Percentiles rank a stretch among this genome's conserved stretches.
phyloP scores from a whole-genome alignment of 495 filamentous ascomycete genomes.

The Aspergillus sclerotiicarbonarius region DNA sequence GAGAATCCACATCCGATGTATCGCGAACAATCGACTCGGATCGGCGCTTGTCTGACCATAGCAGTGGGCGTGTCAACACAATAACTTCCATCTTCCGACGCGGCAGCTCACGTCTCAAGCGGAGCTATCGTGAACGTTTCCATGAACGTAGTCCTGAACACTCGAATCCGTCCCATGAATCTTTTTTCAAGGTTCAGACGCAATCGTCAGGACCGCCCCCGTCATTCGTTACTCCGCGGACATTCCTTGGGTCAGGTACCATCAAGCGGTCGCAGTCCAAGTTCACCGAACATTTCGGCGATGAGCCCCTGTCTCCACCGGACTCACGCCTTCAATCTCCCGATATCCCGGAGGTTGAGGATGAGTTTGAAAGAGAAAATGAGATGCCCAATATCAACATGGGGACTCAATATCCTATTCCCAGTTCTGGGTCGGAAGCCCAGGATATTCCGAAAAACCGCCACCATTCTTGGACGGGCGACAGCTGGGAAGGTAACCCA shows the following conservation, averaged over 20 bases:
- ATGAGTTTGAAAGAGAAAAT: constrained; percentile 26
- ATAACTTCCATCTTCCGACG: constrained; percentile 76
- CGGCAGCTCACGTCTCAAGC: constrained; percentile 56
- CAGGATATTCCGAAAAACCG: constrained; percentile 26
- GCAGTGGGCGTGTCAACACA: constrained; percentile 38
- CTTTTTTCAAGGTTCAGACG: constrained; percentile 53
- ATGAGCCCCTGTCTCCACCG: constrained; percentile 76
- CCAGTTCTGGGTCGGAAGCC: constrained; percentile 29
- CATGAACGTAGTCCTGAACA: constrained; percentile 55
- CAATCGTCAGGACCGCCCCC: constrained; percentile 35
- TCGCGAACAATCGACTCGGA: constrained; percentile 39
- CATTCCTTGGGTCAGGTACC: constrained; percentile 48
- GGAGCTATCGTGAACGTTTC: constrained; percentile 56
- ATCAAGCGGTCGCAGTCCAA: constrained; percentile 81
- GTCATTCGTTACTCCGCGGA: constrained; percentile 39
- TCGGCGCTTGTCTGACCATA: constrained; percentile 49
- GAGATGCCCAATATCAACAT: constrained; percentile 22
- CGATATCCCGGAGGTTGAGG: constrained; percentile 37
- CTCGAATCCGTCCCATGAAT: constrained; percentile 86
- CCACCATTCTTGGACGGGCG: constrained; percentile 35
- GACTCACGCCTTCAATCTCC: constrained; percentile 75
- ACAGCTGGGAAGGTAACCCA: constrained; percentile 33
- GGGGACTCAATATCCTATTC: constrained; percentile 24
- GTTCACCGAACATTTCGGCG: constrained; percentile 90
- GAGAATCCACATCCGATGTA: constrained; percentile 45